phyloP scores from a whole-genome alignment of 805 yeast genomes.

The Lipomyces oligophaga region DNA sequence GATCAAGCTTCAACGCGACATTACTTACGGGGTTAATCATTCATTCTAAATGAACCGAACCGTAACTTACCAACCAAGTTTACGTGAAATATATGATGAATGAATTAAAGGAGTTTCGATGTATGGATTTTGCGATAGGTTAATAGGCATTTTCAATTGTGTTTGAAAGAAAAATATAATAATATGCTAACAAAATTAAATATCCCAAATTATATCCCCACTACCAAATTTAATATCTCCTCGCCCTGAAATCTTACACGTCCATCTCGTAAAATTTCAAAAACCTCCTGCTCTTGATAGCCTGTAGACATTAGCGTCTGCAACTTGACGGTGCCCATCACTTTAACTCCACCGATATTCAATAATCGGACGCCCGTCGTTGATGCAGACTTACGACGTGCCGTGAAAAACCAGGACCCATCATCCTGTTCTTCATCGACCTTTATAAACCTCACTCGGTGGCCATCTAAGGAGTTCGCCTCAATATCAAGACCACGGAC shows the following conservation, averaged over 20 bases:
- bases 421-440: neutral
- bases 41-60: too few species aligned
- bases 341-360: conserved; percentile 20
- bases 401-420: neutral
- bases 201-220: conserved; percentile 6
- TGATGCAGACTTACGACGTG: neutral
- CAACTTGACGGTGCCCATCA: conserved; percentile 20
- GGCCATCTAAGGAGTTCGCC: conserved; percentile 26
- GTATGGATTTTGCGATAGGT: conserved; percentile 3
- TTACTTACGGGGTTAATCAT: conserved; percentile 35
- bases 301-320: conserved; percentile 17
- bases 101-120: conserved; percentile 59
- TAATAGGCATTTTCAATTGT: neutral
- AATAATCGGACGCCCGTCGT: conserved; percentile 6
- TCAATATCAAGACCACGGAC: conserved; percentile 17
- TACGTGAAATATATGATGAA: conserved; percentile 71
- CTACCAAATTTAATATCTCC: conserved; percentile 20
- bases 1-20: conserved; percentile 78
- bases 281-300: conserved; percentile 13
- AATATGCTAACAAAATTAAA: neutral
- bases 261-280: conserved; percentile 20
- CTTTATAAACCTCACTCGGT: conserved; percentile 19
- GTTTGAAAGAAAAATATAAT: too few species aligned
- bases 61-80: conserved; percentile 48
- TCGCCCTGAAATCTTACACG: conserved; percentile 20